Evolutionary conservation across 2,329 filamentous ascomycete genomes (phyloP).

Genomic region (Bipolaris bicolor): DNA sequence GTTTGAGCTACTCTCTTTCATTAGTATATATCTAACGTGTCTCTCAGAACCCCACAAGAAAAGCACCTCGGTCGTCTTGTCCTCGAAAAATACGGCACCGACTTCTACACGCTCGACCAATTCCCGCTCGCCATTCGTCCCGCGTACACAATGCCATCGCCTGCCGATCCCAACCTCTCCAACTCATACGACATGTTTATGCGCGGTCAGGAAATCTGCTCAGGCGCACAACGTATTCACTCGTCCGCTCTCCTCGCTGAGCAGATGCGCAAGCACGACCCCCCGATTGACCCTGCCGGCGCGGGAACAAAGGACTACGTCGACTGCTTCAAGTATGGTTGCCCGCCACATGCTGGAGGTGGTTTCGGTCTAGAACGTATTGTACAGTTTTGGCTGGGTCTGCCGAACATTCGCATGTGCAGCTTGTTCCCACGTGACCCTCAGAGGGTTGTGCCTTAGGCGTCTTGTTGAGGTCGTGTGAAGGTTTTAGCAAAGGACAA

Average conservation of each 20-base stretch:
- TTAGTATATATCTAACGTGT: neutral
- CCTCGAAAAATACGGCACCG: conserved; percentile 86
- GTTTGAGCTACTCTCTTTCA: neutral
- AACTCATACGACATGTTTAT: conserved; percentile 75
- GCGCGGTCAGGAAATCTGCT: conserved; percentile 73
- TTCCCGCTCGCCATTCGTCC: conserved; percentile 88
- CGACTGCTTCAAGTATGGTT: conserved; percentile 68
- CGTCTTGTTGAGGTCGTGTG: neutral
- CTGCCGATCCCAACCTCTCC: conserved; percentile 54
- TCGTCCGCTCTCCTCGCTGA: conserved; percentile 63
- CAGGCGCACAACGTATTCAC: conserved; percentile 70
- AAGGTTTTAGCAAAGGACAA: neutral
- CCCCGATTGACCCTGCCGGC: conserved; percentile 61
- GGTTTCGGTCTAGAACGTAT: conserved; percentile 70
- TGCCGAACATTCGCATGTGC: conserved; percentile 67
- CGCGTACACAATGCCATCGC: conserved; percentile 84
- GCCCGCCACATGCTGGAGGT: conserved; percentile 68
- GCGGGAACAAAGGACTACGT: conserved; percentile 69
- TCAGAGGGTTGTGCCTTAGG: conserved; percentile 57
- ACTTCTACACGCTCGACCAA: conserved; percentile 97
- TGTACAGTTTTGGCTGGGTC: conserved; percentile 69
- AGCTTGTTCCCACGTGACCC: conserved; percentile 70
- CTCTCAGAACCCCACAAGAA: conserved; percentile 71
- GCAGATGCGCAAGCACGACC: conserved; percentile 64
- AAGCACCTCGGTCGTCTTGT: conserved; percentile 88